Base-by-base conservation (phyloP, 2,329 filamentous ascomycete genomes). In the Fusarium illudens region DNA sequence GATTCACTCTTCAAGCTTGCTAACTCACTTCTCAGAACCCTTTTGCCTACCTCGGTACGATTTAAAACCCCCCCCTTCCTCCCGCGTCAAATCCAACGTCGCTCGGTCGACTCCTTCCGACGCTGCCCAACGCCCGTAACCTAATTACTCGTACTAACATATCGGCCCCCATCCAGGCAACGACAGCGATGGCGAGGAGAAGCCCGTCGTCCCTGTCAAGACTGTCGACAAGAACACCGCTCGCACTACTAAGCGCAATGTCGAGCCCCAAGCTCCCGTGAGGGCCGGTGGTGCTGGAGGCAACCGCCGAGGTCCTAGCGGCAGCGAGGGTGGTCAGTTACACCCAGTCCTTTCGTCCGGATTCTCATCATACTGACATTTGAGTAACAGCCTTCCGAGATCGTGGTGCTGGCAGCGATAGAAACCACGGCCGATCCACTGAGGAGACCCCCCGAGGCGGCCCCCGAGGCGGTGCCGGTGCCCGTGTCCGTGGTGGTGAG, bases 41-140 rank as follows among this genome's bases (percentile, higher is more conserved):
- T 79, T 98, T 92, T 89, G 95, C 96, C 89, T 91, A 97, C 86
- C 93, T 99, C 88, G 95, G 96, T 98, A 97, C 78, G 83, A 79
- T 73, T 67, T 67, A 71, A 58, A 48, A 68, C 53, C 69, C 65
- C 72, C 62, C 70, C 64, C 58, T 60, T 64, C 70, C 60, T 70
- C 63, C 48, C 30, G 46, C 64, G 56, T 57, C 64, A 51, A 60
- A 54, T 36, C 56, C 57, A 62, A 57, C 62, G 63, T 61, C 63
- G 67, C 62, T 68, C 65, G 64, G 58, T 57, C 68, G 66, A 66
- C 57, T 49, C 39, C 17, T 32, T 42, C 42, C 60, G 60, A 61
- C 49, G 52, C 64, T 62, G 42, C 58, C 59, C 55, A 68, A 60
- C 52, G 32, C 32, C 56, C 54, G 53, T 17, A 4, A 54, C 44